Evolutionary conservation across 2,329 filamentous ascomycete genomes (phyloP).

Genomic region (Penicillium sp.): DNA sequence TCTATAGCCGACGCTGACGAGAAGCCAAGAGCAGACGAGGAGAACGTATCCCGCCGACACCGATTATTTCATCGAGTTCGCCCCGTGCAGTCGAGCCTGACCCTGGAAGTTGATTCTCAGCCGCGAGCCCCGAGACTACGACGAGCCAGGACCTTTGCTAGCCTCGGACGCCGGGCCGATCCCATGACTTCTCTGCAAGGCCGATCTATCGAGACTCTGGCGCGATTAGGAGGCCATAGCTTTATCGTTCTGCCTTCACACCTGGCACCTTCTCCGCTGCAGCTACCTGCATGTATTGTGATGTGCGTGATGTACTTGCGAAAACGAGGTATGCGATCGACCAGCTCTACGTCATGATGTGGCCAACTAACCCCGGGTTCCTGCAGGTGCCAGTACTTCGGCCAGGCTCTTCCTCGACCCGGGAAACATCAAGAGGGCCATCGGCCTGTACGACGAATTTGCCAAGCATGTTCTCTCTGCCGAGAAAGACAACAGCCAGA

Average conservation of each 20-base stretch:
- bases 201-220: conserved; percentile 40
- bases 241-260: conserved; percentile 37
- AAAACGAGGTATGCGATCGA: conserved; percentile 12
- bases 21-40: not conserved
- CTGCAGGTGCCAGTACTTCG: conserved; percentile 22
- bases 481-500: conserved; percentile 33
- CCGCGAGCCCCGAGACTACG: conserved; percentile 27
- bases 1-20: conserved; percentile 2
- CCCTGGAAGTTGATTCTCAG: conserved; percentile 19
- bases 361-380: conserved; percentile 10
- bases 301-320: conserved; percentile 39
- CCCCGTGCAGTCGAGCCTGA: conserved; percentile 35
- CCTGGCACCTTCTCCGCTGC: conserved; percentile 38
- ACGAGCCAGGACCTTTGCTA: conserved; percentile 41
- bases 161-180: conserved; percentile 25
- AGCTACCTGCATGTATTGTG: conserved; percentile 45
- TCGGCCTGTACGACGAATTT: conserved; percentile 41
- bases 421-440: conserved; percentile 35
- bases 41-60: conserved; percentile 13
- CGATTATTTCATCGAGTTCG: conserved; percentile 32
- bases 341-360: conserved; percentile 3
- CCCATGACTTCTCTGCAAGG: conserved; percentile 36
- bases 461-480: conserved; percentile 39
- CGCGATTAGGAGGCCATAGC: conserved; percentile 44
- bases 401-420: conserved; percentile 35